Evolutionary conservation across 2,329 filamentous ascomycete species (phyloP), one percentile per base, ranked within the genome.

Genomic region (Sphaceloma murrayae): DNA sequence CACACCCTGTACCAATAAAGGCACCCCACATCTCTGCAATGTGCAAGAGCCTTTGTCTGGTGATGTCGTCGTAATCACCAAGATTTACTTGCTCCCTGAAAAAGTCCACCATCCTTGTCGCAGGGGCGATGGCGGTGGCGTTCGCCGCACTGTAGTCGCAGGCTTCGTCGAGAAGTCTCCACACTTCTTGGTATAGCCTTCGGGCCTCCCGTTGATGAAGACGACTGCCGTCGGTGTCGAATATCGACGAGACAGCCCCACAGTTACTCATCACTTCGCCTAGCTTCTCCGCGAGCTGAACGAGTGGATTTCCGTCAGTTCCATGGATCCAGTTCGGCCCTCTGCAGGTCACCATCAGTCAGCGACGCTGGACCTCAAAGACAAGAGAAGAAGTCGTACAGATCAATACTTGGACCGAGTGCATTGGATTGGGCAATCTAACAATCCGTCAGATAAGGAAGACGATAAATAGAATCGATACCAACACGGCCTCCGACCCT

Each of bases 1-100:
- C 62, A n/a, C 80, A 66, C 1, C 74, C 71, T 43, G 72, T 78
- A 9, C 80, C 80, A 2, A 83, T 69, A 54, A 81, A 83, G 0
- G 73, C 73, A 1, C 80, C 80, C 78, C 80, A 83, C 52, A 74
- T 68, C 54, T 80, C 74, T 3, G 75, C 73, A 55, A 73, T 66
- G 32, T 74, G 63, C 2, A 75, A 54, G 30, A 45, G 65, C 44
- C 66, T 63, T 26, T 69, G 64, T 34, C 62, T 53, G 46, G 77
- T 67, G 51, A 68, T 77, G 50, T 77, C 67, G 30, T 67, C 66
- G 66, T 14, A 74, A 69, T 3, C 13, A 5, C 29, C 29, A 9
- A 14, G 9, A 7, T 5, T 9, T 5, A 33, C 18, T 2, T 10
- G 14, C 4, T 18, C 14, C 7, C 29, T 6, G 6, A 43, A 32